Base-by-base conservation (phyloP, 2,329 filamentous ascomycete species). In the Huntiella abstrusa region DNA sequence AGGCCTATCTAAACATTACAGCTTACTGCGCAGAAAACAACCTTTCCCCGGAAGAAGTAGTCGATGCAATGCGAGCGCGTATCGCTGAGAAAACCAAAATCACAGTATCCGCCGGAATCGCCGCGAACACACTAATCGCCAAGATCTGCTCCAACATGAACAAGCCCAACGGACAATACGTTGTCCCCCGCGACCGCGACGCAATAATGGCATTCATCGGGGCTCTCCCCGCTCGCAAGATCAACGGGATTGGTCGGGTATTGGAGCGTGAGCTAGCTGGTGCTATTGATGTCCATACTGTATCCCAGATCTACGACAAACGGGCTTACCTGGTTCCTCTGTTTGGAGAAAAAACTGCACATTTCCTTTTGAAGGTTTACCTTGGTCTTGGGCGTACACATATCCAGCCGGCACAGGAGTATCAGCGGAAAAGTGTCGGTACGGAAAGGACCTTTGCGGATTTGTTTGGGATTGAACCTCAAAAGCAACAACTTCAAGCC, bases 131-230 rank as follows among this genome's bases (percentile, higher is more conserved):
- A 0, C 88, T 86, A 57, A 68, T 98, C 11, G 88, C 91, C 28
- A 98, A 98, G 62, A 94, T 98, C 32, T 85, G 82, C 55, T 93
- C 85, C 13, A 95, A 98, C 57, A 75, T 81, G 59, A 95, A 96
- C 61, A 98, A 98, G 57, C 91, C 91, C 0, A 93, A 98, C 54
- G 91, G 91, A 0, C 91, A 96, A 57, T 96, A 81, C 54, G 63
- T 73, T 7, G 65, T 96, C 1, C 70, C 80, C 0, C 82, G 71
- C 45, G 79, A 93, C 36, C 71, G 87, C 7, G 63, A 65, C 19
- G 70, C 75, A 1, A 85, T 98, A 50, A 77, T 96, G 72, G 64
- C 70, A 0, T 96, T 95, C 57, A 94, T 96, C 81, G 70, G 71
- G 8, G 71, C 79, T 28, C 66, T 98, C 17, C 80, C 87, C 0